A percentile compares a stretch with the other conserved stretches of the same genome.
Evolutionary conservation across 176 grass and related monocot genomes (phyloP).

Genomic region (Ananas comosus): DNA sequence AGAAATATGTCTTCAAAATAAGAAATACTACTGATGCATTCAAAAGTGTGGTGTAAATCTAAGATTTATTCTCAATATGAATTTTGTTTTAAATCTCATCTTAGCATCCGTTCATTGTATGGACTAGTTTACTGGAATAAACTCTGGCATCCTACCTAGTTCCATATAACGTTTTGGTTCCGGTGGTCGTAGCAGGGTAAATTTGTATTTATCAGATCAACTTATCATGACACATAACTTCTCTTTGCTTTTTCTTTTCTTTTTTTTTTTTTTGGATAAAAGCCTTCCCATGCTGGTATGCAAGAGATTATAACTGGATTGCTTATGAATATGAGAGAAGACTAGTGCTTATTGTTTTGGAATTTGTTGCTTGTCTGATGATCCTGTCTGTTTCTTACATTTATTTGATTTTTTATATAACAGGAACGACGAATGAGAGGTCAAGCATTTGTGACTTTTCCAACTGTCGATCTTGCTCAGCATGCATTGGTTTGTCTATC

Average conservation of each 20-base stretch:
- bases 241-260: not conserved
- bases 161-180: not conserved
- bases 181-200: not conserved
- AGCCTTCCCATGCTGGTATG: not conserved
- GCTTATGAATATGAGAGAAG: too few species aligned
- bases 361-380: not conserved
- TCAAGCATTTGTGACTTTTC: conserved; percentile 96
- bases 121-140: not conserved
- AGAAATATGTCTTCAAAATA: too few species aligned
- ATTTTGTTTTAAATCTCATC: too few species aligned
- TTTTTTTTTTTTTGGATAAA: not conserved
- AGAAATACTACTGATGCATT: too few species aligned
- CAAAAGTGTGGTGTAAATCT: too few species aligned
- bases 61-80: too few species aligned
- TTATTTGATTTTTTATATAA: conserved; percentile 21
- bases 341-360: not conserved
- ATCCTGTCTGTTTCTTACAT: conserved; percentile 7
- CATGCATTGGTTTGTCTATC: conserved; percentile 51
- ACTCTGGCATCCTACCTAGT: not conserved
- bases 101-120: not conserved
- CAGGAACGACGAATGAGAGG: conserved; percentile 89
- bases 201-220: not conserved
- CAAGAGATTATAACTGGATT: not conserved
- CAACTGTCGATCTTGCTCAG: conserved; percentile 59
- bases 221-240: not conserved